Percentiles rank a stretch among this genome's conserved stretches.
Evolutionary conservation across 208 protist species (phyloP).

Genomic region (Leishmania aethiopica): DNA sequence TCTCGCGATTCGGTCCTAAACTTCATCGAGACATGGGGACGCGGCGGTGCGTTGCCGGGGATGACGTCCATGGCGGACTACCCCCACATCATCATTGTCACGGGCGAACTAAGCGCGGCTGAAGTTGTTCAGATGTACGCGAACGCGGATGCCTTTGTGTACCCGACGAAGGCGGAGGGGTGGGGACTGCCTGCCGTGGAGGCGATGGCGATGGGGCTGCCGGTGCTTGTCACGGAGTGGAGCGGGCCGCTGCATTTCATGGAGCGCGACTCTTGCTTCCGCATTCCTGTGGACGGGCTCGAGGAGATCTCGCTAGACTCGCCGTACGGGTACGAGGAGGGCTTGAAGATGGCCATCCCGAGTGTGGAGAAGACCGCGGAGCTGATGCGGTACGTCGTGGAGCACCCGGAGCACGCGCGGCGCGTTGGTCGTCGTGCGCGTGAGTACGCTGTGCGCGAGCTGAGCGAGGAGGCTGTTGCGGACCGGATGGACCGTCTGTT

Average conservation of each 20-base stretch:
- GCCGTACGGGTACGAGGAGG: constrained; percentile 25
- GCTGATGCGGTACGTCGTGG: constrained; percentile 40
- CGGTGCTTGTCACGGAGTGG: constrained; percentile 49
- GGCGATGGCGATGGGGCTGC: constrained; percentile 67
- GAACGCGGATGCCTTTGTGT: constrained; percentile 79
- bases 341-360: constrained; percentile 44
- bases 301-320: constrained; percentile 31
- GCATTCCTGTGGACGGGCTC: constrained; percentile 48
- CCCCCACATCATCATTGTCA: constrained; percentile 47
- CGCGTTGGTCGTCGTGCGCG: constrained; percentile 35
- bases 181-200: constrained; percentile 58
- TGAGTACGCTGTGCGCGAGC: constrained; percentile 19
- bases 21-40: constrained; percentile 20
- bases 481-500: constrained; percentile 32
- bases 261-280: constrained; percentile 37
- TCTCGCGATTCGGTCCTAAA: constrained; percentile 4
- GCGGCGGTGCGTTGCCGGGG: constrained; percentile 12
- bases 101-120: not conserved
- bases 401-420: constrained; percentile 34
- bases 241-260: constrained; percentile 40
- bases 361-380: constrained; percentile 30
- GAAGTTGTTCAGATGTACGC: constrained; percentile 70
- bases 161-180: constrained; percentile 65
- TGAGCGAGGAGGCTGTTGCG: constrained; percentile 51
- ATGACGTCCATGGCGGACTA: constrained; percentile 19